Evolutionary conservation across 164 flowering plant genomes (phyloP), one percentile per base, ranked within the genome.

Genomic region (Aristolochia contorta): DNA sequence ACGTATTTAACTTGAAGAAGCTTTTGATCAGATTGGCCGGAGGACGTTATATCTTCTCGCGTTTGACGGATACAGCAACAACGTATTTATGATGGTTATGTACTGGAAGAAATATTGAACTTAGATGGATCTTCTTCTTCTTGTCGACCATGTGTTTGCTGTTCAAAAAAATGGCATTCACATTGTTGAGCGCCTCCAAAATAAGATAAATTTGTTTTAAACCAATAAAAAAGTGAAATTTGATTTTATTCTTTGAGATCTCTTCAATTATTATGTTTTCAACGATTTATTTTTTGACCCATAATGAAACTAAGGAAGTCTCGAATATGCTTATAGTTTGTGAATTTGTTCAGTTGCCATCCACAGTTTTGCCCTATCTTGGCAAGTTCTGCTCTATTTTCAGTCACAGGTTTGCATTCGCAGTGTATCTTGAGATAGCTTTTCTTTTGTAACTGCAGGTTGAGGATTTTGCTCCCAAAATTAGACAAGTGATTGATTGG

Each of bases 391-490:
- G 24, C 23, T 25, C 37, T 33, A 19, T 8, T 23, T 13, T 24
- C 15, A 52, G 5, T 56, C 22, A 21, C 27, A 22, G 27, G 2
- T 54, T 54, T 25, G 22, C 16, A 54, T 22, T 12, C 16, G n/a
- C 24, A 23, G 27, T 54, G 30, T 14, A 54, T 54, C 41, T 7
- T 68, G 60, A 16, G 1, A 12, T n/a, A 15, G 22, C 10, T 30
- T 46, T 32, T 41, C 47, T 53, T 53, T 6, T 63, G 4, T 59
- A 30, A 56, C 22, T 60, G 47, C 73, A 91, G 97, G 82, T 80
- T 64, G 89, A 92, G 71, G 90, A 89, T 65, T 84, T 89, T 64
- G 84, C 79, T 57, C 96, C 98, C 21, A 89, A 83, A 75, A 89
- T 92, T 61, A 75, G 71, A 24, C 87, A 85, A 80, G 90, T 92